phyloP scores from a whole-genome alignment of 1,139 yeast genomes.

The Taphrina sp. region DNA sequence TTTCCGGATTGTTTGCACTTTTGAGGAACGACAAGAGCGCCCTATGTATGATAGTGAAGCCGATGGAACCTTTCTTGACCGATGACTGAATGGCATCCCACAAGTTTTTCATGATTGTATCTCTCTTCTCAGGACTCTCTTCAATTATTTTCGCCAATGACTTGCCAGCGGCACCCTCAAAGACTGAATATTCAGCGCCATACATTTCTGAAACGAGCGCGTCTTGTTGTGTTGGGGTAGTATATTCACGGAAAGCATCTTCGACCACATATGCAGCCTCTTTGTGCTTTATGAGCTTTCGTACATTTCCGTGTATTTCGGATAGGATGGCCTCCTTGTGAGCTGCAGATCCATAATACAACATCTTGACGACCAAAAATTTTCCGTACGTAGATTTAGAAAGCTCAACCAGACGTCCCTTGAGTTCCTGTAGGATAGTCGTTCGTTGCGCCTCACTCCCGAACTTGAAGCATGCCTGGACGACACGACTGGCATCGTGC shows the following conservation, averaged over 20 bases:
- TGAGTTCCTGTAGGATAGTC: conserved; percentile 63
- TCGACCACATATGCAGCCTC: conserved; percentile 99
- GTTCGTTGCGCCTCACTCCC: conserved; percentile 78
- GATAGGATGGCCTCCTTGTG: conserved; percentile 71
- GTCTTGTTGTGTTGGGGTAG: conserved; percentile 76
- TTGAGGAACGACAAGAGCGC: conserved; percentile 87
- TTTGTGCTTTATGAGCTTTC: conserved; percentile 92
- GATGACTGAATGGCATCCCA: conserved; percentile 83
- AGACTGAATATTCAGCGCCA: conserved; percentile 94
- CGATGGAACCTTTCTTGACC: conserved; percentile 92
- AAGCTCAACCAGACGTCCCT: conserved; percentile 73
- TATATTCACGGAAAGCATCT: conserved; percentile 82
- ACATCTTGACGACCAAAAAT: conserved; percentile 78
- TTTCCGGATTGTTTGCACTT: conserved; percentile 67
- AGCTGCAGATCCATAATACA: conserved; percentile 80
- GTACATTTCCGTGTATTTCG: conserved; percentile 84
- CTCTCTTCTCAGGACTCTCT: conserved; percentile 79
- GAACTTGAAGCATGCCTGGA: conserved; percentile 87
- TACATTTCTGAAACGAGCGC: conserved; percentile 95
- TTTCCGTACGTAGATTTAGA: conserved; percentile 95
- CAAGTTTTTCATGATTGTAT: conserved; percentile 70
- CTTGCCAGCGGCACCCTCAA: conserved; percentile 63
- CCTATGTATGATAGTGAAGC: conserved; percentile 93
- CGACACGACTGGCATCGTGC: conserved; percentile 96
- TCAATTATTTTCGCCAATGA: conserved; percentile 64